phyloP scores from a whole-genome alignment of 148 eudicot species.

The Euryodendron excelsum region DNA sequence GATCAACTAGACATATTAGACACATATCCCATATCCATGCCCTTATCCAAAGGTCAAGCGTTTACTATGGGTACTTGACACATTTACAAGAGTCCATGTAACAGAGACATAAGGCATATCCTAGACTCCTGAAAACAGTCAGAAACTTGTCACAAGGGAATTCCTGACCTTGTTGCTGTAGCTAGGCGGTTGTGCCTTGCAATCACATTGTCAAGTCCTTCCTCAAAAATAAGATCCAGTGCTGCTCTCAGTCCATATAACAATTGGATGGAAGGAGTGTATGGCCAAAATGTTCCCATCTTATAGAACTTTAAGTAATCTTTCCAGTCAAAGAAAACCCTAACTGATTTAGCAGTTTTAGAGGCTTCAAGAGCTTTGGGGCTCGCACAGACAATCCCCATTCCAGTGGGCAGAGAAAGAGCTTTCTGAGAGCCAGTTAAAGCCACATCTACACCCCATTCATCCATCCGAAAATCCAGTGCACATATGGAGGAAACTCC shows the following conservation, averaged over 20 bases:
- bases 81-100: too few relatives aligned
- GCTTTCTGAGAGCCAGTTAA: slow-evolving; percentile 99
- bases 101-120: too few relatives aligned
- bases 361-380: slow-evolving; percentile 88
- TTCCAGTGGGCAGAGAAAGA: slow-evolving; percentile 92
- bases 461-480: slow-evolving; percentile 96
- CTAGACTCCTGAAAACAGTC: background rate
- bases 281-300: slow-evolving; percentile 92
- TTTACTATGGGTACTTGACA: too few relatives aligned
- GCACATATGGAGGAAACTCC: slow-evolving; percentile 99
- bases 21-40: too few relatives aligned
- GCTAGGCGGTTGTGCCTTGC: slow-evolving; percentile 86
- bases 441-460: slow-evolving; percentile 98
- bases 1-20: too few relatives aligned
- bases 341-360: slow-evolving; percentile 79
- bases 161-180: slow-evolving; percentile 76
- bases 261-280: slow-evolving; percentile 97
- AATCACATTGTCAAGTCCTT: slow-evolving; percentile 96
- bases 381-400: slow-evolving; percentile 91
- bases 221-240: slow-evolving; percentile 88
- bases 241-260: slow-evolving; percentile 88
- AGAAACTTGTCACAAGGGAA: too few relatives aligned
- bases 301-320: slow-evolving; percentile 96
- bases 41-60: too few relatives aligned
- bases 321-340: slow-evolving; percentile 96